Conservation (phyloP, 75 land plant species). For the Larix kaempferi region DNA sequence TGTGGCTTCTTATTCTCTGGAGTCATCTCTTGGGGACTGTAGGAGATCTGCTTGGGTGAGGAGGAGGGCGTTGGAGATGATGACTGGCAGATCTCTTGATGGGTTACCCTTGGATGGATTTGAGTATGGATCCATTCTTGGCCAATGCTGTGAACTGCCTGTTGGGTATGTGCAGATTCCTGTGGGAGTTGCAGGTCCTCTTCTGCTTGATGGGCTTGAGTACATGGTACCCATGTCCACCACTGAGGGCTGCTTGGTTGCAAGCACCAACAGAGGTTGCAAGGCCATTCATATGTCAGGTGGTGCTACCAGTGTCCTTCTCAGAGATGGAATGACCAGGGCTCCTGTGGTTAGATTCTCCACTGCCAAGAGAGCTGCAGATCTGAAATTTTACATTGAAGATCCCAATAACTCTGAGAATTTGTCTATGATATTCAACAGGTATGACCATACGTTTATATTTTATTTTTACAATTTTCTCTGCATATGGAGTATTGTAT, state of each 20-base stretch:
- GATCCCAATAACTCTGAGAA: constrained; percentile 65
- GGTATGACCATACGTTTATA: constrained; percentile 20
- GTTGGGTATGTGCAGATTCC: constrained; percentile 79
- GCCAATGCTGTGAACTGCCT: constrained; percentile 88
- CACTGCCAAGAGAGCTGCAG: constrained; percentile 55
- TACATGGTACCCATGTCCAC: constrained; percentile 85
- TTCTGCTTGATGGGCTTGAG: constrained; percentile 62
- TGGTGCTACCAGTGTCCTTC: constrained; percentile 52
- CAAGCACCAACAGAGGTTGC: constrained; percentile 84
- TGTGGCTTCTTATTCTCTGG: constrained; percentile 56
- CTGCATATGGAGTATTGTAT: too few relatives aligned
- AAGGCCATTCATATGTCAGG: constrained; percentile 70
- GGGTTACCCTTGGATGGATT: constrained; percentile 73
- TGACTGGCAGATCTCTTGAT: constrained; percentile 45
- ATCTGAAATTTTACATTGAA: constrained; percentile 74
- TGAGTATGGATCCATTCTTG: constrained; percentile 58
- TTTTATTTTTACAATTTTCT: too few relatives aligned
- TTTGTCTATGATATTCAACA: constrained; percentile 62
- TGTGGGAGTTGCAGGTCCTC: constrained; percentile 77
- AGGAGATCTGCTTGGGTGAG: constrained; percentile 53
- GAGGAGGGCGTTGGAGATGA: constrained; percentile 44
- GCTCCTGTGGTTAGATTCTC: constrained; percentile 78
- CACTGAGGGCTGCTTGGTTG: constrained; percentile 82
- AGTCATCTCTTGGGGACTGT: constrained; percentile 62
- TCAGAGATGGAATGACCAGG: constrained; percentile 74